These are phyloP conservation scores for Brassica balearica DNA, from an alignment of 441 rosid species.

Conservation along the genomic window DNA sequence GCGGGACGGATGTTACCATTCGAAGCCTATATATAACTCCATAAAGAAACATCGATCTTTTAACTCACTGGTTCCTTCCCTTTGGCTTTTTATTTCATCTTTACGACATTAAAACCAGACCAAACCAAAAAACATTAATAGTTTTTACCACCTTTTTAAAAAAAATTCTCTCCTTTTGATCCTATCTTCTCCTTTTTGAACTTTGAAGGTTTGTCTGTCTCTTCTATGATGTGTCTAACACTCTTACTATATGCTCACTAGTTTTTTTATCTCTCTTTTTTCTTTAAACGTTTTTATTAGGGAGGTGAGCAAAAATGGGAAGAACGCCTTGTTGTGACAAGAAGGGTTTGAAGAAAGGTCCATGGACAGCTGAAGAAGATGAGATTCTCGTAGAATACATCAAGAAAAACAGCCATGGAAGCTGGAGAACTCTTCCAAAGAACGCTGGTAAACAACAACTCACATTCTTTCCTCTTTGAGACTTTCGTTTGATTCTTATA, in stretches of 20 bases:
- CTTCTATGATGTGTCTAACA: slow-evolving; percentile 29
- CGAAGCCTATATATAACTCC: neutral
- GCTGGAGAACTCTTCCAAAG: slow-evolving; percentile 80
- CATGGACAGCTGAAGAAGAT: slow-evolving; percentile 79
- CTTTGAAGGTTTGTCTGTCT: slow-evolving; percentile 31
- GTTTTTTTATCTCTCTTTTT: no score
- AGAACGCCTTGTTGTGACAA: slow-evolving; percentile 72
- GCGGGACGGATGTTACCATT: no score
- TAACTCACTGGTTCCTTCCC: slow-evolving; percentile 17
- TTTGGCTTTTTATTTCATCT: slow-evolving; percentile 43
- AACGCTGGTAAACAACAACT: slow-evolving; percentile 58
- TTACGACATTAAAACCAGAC: slow-evolving; percentile 54
- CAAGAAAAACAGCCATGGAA: slow-evolving; percentile 67
- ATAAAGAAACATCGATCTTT: slow-evolving; percentile 6
- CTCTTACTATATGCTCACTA: neutral
- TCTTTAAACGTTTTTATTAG: neutral
- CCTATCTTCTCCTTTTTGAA: slow-evolving; percentile 26
- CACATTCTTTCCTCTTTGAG: neutral
- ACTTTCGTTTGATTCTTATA: neutral
- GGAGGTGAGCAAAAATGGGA: slow-evolving; percentile 48
- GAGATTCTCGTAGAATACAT: slow-evolving; percentile 66
- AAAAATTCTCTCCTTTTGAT: slow-evolving; percentile 29
- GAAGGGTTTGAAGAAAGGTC: slow-evolving; percentile 76
- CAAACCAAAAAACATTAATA: slow-evolving; percentile 46
- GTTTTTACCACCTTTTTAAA: slow-evolving; percentile 18